Percentiles rank a stretch among this genome's conserved stretches.
Conservation (phyloP, 2,329 filamentous ascomycete species). For the Curvularia hawaiiensis region DNA sequence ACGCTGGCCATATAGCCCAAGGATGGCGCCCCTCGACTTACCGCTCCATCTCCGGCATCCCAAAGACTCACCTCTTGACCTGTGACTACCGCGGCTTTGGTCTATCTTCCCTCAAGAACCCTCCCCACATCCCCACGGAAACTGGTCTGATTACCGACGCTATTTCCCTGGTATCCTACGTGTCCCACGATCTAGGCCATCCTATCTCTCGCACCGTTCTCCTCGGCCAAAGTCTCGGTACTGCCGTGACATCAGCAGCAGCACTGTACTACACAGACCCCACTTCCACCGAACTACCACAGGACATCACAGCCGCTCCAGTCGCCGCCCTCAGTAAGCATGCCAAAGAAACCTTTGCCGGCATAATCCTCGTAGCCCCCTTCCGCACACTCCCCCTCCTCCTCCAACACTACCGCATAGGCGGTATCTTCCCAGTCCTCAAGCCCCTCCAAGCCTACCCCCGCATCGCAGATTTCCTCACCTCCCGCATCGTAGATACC, state of each 20-base stretch:
- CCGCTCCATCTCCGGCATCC: constrained; percentile 72
- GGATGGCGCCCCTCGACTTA: constrained; percentile 77
- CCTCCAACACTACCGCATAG: constrained; percentile 76
- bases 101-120: constrained; percentile 69
- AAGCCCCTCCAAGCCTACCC: constrained; percentile 74
- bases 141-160: constrained; percentile 81
- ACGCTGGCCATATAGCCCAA: constrained; percentile 85
- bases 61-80: constrained; percentile 77
- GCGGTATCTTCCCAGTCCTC: constrained; percentile 79
- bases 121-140: constrained; percentile 67
- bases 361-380: constrained; percentile 77
- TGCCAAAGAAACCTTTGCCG: constrained; percentile 63
- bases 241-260: constrained; percentile 77
- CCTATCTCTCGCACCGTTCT: constrained; percentile 75
- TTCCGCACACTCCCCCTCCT: constrained; percentile 78
- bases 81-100: constrained; percentile 93
- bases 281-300: constrained; percentile 24
- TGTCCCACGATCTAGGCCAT: constrained; percentile 67
- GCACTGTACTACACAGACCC: constrained; percentile 69
- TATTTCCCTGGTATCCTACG: constrained; percentile 73
- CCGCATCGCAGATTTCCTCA: constrained; percentile 64
- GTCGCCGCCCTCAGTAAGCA: background rate
- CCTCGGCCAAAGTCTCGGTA: constrained; percentile 86
- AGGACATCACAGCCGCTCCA: constrained; percentile 33
- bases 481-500: constrained; percentile 71